Base-by-base conservation (phyloP, 139 green algal genomes). In the Asterochloris erici region DNA sequence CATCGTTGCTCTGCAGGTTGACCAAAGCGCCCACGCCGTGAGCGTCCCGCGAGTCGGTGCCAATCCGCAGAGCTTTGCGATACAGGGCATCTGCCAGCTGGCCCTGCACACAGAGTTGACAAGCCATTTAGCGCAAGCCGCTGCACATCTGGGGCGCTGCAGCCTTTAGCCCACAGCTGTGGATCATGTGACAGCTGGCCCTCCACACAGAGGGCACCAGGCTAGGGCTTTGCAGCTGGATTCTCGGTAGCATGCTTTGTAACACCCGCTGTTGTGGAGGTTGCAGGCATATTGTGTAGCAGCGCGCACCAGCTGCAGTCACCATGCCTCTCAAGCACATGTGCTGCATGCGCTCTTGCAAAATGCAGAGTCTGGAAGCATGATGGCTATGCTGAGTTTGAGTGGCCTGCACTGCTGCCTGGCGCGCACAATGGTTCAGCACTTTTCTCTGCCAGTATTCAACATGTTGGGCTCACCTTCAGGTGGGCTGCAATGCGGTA, bases 1-100 rank as follows among this genome's bases (percentile, higher is more conserved):
- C 94, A 81, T 98, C 95, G 83, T 98, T 98, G 83, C 85, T 93
- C 88, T 96, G 92, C 85, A 97, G 84, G 81, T 94, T 96, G 23
- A 92, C 88, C 21, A 97, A 91, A 24, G 86, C 78, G 60, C 93
- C 94, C 12, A 88, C 83, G 16, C 94, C 93, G 38, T 92, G 83
- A 12, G 91, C 85, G 10, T 79, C 71, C 73, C 89, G 88, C 74
- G 91, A 91, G 1, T 82, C 84, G 47, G 71, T 73, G 61, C 83
- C 91, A 63, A 97, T 84, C 62, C 86, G 85, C 54, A 98, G 90
- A 4, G 74, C 84, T 87, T 97, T 98, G 77, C 79, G 64, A 84
- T 96, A 98, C 27, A 98, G 82, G 83, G 91, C 89, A 78, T 95
- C 84, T 61, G 96, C 81, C 62, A 97, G 83, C 19, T 81, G 74